Percentiles rank a stretch among this genome's conserved stretches.
phyloP scores from a whole-genome alignment of 2,329 filamentous ascomycete species.

The Emmonsiellopsis sp. region DNA sequence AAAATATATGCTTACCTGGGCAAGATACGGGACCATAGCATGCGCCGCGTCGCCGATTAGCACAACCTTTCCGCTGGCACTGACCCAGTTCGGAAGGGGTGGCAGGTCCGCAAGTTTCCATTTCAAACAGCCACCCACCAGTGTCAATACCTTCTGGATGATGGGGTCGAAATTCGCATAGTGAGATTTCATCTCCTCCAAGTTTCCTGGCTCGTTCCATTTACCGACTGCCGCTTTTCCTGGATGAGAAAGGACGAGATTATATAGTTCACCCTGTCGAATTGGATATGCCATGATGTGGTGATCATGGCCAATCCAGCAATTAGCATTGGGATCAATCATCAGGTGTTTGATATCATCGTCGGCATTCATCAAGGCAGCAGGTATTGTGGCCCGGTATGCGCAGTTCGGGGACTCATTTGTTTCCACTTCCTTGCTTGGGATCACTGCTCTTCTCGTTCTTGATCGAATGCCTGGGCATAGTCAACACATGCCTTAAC shows the following conservation, averaged over 20 bases:
- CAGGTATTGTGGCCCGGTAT: conserved; percentile 5
- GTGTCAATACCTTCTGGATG: background rate
- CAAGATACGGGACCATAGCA: conserved; percentile 37
- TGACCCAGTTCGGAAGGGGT: too few relatives aligned
- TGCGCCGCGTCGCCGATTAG: conserved; percentile 36
- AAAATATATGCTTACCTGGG: conserved; percentile 17
- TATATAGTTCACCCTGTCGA: conserved; percentile 15
- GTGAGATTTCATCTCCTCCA: conserved; percentile 10
- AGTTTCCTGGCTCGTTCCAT: conserved; percentile 11
- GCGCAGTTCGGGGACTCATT: conserved; percentile 4
- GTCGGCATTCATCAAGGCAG: conserved; percentile 5
- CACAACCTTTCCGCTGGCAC: conserved; percentile 20
- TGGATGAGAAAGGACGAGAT: conserved; percentile 17
- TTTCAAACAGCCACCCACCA: too few relatives aligned
- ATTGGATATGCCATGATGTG: conserved; percentile 25
- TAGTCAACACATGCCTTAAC: too few relatives aligned
- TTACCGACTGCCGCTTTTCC: conserved; percentile 8
- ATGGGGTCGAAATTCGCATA: conserved; percentile 9
- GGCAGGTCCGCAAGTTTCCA: too few relatives aligned
- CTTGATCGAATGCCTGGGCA: conserved; percentile 6
- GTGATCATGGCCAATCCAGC: conserved; percentile 20
- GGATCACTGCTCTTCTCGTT: conserved; percentile 5
- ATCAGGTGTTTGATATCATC: conserved; percentile 6
- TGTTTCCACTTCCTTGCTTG: background rate
- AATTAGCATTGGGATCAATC: conserved; percentile 3